Conservation (phyloP, 192 early-diverging fungal species). For the Phlyctochytrium planicorne region DNA sequence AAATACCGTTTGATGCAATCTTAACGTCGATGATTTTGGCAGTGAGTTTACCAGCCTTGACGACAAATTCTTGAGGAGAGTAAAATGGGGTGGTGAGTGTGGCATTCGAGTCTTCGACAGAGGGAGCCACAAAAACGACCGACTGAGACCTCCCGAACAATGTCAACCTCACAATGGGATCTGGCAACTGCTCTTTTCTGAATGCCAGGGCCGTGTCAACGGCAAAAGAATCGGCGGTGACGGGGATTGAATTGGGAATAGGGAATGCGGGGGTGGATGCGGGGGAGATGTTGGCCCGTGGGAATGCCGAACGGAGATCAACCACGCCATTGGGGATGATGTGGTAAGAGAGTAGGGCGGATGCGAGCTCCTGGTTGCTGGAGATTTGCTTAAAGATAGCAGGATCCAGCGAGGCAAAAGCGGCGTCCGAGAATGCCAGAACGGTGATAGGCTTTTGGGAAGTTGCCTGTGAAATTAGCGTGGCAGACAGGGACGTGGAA, state of each 20-base stretch:
- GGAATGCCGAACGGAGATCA: constrained; percentile 4
- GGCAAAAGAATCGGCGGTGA: neutral
- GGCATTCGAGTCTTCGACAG: neutral
- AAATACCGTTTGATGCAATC: neutral
- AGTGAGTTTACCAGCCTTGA: constrained; percentile 18
- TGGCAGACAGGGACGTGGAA: neutral
- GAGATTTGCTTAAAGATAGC: neutral
- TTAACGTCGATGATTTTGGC: neutral
- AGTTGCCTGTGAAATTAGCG: neutral
- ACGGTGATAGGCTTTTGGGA: constrained; percentile 11
- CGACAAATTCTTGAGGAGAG: neutral
- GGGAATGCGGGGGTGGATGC: neutral
- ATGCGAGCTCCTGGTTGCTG: neutral
- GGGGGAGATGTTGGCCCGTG: neutral
- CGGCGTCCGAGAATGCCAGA: constrained; percentile 24
- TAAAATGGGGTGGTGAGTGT: neutral
- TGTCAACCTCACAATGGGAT: neutral
- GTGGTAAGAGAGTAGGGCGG: constrained; percentile 19
- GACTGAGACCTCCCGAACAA: constrained; percentile 1
- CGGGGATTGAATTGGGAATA: constrained; percentile 12
- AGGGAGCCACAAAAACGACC: neutral
- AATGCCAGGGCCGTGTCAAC: neutral
- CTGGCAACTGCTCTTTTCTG: neutral
- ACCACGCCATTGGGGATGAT: constrained; percentile 15
- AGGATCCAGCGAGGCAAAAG: constrained; percentile 2